Base-by-base conservation (phyloP, 2,329 filamentous ascomycete genomes). In the Verticillium nonalfalfae region DNA sequence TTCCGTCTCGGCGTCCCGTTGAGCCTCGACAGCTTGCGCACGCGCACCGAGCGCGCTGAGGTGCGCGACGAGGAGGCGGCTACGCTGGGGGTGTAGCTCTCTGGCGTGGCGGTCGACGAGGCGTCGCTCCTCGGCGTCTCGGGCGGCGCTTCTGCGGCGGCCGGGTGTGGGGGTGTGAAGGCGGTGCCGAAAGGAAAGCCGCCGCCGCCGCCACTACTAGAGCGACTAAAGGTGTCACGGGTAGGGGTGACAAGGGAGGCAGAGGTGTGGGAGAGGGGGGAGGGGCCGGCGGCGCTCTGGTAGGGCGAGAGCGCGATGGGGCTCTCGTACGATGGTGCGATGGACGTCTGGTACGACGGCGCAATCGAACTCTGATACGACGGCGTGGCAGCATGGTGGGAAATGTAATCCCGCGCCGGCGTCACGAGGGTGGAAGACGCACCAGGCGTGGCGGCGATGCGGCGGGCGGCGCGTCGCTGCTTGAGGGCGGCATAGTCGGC, bases 401-500 rank as follows among this genome's bases (percentile, higher is more conserved):
- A 15, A n/a, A 9, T 3, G 45, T 50, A 21, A 7, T 50, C 45
- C 15, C 45, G 45, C 9, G 45, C 10, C n/a, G 45, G 45, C 45
- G 45, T 50, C 3, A 13, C 54, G 54, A 21, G 7, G 31, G 9
- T 31, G 54, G 54, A 56, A 2, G 33, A 33, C 18, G 54, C 1
- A 5, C 26, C 54, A 9, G 26, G 13, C 26, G 26, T 15, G 14
- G 13, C 34, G 10, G 26, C 13, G 57, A 68, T 64, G 57, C 70
- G 73, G 59, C 73, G 71, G 55, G 67, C 68, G 57, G 75, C 74
- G 36, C 77, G 76, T 66, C 76, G 79, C 61, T 77, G 75, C 71
- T 83, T 82, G 35, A 86, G 74, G 15, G 74, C 71, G 10, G 77
- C 73, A 79, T 84, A 88, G 68, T 88, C 85, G 36, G 80, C 72